phyloP scores from a whole-genome alignment of 345 rosid genomes.

The Camelina laxa region DNA sequence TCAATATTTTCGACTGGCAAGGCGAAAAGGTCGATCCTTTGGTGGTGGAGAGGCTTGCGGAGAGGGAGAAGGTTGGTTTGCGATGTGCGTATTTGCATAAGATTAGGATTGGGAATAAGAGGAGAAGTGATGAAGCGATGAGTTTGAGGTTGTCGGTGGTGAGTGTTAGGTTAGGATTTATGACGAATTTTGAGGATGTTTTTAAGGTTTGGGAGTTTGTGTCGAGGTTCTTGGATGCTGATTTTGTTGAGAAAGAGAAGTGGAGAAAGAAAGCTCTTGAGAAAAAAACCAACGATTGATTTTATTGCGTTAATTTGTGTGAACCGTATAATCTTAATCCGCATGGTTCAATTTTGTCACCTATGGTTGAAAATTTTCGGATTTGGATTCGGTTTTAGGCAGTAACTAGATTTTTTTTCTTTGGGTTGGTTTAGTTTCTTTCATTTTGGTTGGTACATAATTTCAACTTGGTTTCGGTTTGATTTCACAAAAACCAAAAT shows the following conservation, averaged over 20 bases:
- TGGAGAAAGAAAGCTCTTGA: conserved; percentile 85
- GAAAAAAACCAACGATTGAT: conserved; percentile 8
- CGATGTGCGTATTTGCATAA: conserved; percentile 57
- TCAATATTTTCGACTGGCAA: conserved; percentile 91
- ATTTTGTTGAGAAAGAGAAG: conserved; percentile 89
- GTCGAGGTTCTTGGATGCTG: conserved; percentile 84
- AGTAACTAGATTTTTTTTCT: neutral
- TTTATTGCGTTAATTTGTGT: too few species aligned
- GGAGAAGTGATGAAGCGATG: conserved; percentile 24
- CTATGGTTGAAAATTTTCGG: conserved; percentile 14
- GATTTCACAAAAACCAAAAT: conserved; percentile 12
- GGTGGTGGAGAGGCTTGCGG: conserved; percentile 79
- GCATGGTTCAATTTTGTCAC: conserved; percentile 1
- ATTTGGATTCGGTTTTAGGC: conserved; percentile 6
- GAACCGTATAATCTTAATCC: neutral
- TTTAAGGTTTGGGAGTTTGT: conserved; percentile 80
- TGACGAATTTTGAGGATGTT: conserved; percentile 80
- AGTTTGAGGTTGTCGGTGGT: conserved; percentile 53
- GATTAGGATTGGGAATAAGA: conserved; percentile 43
- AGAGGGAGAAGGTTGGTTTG: conserved; percentile 62
- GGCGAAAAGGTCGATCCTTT: conserved; percentile 70
- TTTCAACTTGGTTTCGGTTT: conserved; percentile 17
- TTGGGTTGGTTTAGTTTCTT: neutral
- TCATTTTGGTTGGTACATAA: conserved; percentile 1
- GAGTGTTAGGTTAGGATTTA: conserved; percentile 62